These are phyloP conservation scores for Suillus tomentosus DNA, from an alignment of 768 basidiomycete species.

Conservation along the genomic window DNA sequence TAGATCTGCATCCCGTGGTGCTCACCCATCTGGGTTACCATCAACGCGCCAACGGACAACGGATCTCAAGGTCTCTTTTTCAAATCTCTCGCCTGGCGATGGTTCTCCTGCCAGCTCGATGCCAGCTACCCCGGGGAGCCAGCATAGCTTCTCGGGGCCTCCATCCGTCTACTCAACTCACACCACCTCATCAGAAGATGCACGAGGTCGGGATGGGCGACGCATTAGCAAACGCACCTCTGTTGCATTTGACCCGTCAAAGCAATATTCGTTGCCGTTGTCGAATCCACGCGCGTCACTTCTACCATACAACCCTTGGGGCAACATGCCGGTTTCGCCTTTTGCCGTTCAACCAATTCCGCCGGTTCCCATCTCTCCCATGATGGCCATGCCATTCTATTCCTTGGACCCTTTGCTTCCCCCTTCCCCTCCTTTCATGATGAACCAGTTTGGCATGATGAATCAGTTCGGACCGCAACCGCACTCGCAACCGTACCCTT, in stretches of 20 bases:
- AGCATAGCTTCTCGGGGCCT: conserved; percentile 47
- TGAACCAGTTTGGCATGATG: conserved; percentile 56
- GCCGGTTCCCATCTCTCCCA: conserved; percentile 35
- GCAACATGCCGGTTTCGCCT: conserved; percentile 18
- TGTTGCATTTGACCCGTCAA: conserved; percentile 35
- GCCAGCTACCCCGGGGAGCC: conserved; percentile 38
- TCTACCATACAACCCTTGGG: conserved; percentile 31
- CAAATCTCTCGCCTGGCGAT: conserved; percentile 34
- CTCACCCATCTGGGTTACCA: conserved; percentile 26
- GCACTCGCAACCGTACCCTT: conserved; percentile 29
- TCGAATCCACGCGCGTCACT: conserved; percentile 26
- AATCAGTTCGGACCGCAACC: conserved; percentile 52
- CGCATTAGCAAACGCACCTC: conserved; percentile 44
- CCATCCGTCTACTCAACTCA: conserved; percentile 57
- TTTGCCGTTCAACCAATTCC: conserved; percentile 38
- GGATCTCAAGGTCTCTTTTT: conserved; percentile 42
- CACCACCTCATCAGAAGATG: conserved; percentile 60
- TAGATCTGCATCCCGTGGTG: conserved; percentile 40
- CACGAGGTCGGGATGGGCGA: conserved; percentile 42
- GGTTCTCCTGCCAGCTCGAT: conserved; percentile 57
- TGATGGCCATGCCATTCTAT: conserved; percentile 43
- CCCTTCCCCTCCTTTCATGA: conserved; percentile 76
- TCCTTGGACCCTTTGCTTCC: conserved; percentile 69
- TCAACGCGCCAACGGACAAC: conserved; percentile 48
- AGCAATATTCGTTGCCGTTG: conserved; percentile 27